These are phyloP conservation scores for Sclerotinia nivalis DNA, from an alignment of 2,329 filamentous ascomycete species.

Conservation along the genomic window DNA sequence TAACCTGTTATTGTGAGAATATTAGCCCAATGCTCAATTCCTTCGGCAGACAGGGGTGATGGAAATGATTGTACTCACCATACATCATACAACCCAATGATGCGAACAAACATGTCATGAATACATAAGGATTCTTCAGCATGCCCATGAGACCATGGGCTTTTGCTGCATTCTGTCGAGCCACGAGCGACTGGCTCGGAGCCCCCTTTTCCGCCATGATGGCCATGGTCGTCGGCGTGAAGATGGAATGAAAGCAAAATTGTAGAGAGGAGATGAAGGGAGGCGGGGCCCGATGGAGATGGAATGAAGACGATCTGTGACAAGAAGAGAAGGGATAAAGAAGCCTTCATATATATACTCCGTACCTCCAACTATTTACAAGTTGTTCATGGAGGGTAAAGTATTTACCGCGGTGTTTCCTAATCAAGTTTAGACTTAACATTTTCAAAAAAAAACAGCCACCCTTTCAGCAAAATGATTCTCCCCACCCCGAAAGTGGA, in stretches of 20 bases:
- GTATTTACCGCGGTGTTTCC: conserved; percentile 1
- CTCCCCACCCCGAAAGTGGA: conserved; percentile 7
- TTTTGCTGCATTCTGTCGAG: conserved; percentile 44
- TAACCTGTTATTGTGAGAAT: conserved; percentile 28
- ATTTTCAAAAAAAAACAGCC: background rate
- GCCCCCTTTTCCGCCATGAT: conserved; percentile 3
- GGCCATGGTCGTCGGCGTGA: conserved; percentile 2
- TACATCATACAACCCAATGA: conserved; percentile 38
- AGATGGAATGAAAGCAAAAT: background rate
- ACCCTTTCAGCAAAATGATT: background rate
- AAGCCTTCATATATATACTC: conserved; percentile 12
- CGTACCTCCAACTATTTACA: background rate
- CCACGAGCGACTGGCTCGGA: conserved; percentile 43
- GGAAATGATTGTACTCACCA: conserved; percentile 27
- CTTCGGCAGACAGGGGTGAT: background rate
- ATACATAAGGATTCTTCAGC: conserved; percentile 46
- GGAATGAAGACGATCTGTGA: conserved; percentile 11
- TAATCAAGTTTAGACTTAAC: background rate
- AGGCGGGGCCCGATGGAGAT: background rate
- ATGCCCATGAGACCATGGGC: conserved; percentile 45
- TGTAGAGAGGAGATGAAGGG: background rate
- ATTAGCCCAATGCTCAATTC: background rate
- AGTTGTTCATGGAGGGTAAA: background rate
- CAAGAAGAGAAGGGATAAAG: background rate
- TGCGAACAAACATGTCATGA: conserved; percentile 43